A percentile compares a stretch with the other conserved stretches of the same genome.
Conservation (phyloP, 495 filamentous ascomycete genomes). For the Cercophora scortea region DNA sequence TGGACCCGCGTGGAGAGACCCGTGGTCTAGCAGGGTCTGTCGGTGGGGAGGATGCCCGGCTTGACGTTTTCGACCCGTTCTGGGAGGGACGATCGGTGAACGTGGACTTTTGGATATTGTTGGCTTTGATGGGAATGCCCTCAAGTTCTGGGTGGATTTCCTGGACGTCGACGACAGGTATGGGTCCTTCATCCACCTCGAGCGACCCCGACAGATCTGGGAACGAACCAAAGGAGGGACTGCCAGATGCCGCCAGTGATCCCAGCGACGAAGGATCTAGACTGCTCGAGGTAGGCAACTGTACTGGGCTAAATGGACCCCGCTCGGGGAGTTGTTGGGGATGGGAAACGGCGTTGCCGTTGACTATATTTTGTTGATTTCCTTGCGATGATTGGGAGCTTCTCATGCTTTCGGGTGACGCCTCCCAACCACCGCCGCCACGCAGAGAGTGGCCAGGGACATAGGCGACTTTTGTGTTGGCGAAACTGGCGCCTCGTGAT, state of each 20-base stretch:
- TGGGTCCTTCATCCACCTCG: slow-evolving; percentile 10
- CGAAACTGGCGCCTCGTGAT: slow-evolving; percentile 8
- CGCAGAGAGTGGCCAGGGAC: slow-evolving; percentile 9
- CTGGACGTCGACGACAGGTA: slow-evolving; percentile 35
- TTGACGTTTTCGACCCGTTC: slow-evolving; percentile 12
- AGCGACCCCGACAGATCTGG: not conserved
- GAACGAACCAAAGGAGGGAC: not conserved
- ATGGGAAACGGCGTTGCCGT: not conserved
- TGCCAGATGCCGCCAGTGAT: slow-evolving; percentile 12
- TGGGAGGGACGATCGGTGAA: slow-evolving; percentile 26
- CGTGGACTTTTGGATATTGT: slow-evolving; percentile 32
- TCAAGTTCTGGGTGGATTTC: slow-evolving; percentile 39
- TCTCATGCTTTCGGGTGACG: slow-evolving; percentile 17
- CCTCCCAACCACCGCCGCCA: slow-evolving; percentile 17
- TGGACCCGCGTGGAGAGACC: slow-evolving; percentile 11
- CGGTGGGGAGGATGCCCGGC: slow-evolving; percentile 14
- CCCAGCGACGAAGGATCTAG: slow-evolving; percentile 3
- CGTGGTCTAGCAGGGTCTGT: slow-evolving; percentile 6
- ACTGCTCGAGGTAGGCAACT: too few relatives aligned
- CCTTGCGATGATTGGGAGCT: slow-evolving; percentile 21
- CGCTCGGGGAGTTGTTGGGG: not conserved
- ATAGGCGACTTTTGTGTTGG: slow-evolving; percentile 10
- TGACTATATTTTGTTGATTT: not conserved
- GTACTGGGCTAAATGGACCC: too few relatives aligned
- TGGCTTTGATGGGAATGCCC: slow-evolving; percentile 35